These are phyloP conservation scores for Carpinus fangiana DNA, from an alignment of 306 rosid genomes.

Conservation along the genomic window DNA sequence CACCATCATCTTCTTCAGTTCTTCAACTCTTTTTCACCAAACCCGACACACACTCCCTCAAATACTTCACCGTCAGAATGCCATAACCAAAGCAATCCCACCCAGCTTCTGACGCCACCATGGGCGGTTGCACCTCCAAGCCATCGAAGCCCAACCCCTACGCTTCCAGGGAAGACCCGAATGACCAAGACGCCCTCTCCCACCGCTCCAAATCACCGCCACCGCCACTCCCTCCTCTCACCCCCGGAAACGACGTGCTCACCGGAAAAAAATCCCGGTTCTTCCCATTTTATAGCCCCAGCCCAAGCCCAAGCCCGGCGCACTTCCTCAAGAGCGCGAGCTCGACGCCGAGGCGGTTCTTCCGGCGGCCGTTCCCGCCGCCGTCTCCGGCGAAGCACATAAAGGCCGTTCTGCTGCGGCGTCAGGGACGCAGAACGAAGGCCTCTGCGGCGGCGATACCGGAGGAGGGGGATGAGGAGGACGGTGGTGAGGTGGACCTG, in stretches of 20 bases:
- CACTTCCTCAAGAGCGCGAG: conserved; percentile 59
- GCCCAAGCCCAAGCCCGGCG: conserved; percentile 53
- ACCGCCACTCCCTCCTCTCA: conserved; percentile 33
- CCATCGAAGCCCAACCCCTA: conserved; percentile 77
- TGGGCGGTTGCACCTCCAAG: conserved; percentile 95
- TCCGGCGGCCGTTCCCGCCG: conserved; percentile 89
- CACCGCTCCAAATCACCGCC: conserved; percentile 49
- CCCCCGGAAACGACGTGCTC: conserved; percentile 44
- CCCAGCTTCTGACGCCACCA: conserved; percentile 33
- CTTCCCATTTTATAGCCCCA: conserved; percentile 88
- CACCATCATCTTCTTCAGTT: conserved; percentile 1
- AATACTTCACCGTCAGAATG: conserved; percentile 22
- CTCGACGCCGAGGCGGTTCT: conserved; percentile 85
- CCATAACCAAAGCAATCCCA: conserved; percentile 20
- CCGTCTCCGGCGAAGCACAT: conserved; percentile 99
- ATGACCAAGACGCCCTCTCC: conserved; percentile 37
- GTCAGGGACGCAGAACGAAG: conserved; percentile 72
- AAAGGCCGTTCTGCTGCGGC: conserved; percentile 64
- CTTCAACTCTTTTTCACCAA: conserved; percentile 21
- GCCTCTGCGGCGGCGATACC: conserved; percentile 55
- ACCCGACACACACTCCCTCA: conserved; percentile 10
- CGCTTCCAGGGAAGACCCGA: conserved; percentile 42
- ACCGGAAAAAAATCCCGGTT: conserved; percentile 68
- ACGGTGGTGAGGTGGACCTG: conserved; percentile 55
- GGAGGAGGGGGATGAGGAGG: conserved; percentile 70